Evolutionary conservation across 805 yeast species (phyloP).

Genomic region (Isabelozyma gotoi): DNA sequence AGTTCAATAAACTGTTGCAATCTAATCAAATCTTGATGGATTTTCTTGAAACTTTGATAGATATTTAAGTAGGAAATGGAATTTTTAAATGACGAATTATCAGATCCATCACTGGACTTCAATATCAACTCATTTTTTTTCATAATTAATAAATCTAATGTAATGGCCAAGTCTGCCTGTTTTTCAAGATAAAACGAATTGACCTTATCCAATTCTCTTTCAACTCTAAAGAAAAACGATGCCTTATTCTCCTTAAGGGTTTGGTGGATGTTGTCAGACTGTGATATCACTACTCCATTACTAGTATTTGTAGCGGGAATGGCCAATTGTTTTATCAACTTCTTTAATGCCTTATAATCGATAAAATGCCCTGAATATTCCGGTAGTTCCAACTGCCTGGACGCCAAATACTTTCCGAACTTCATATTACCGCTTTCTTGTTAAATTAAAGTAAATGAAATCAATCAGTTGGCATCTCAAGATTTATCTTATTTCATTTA

Average conservation of each 20-base stretch:
- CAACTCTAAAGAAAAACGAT: constrained; percentile 82
- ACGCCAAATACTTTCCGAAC: constrained; percentile 93
- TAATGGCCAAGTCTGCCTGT: constrained; percentile 80
- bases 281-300: constrained; percentile 10
- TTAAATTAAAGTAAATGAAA: no score
- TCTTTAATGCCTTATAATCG: constrained; percentile 90
- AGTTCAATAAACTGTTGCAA: constrained; percentile 92
- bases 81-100: constrained; percentile 46
- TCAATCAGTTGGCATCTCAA: no score
- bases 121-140: constrained; percentile 58
- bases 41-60: constrained; percentile 85
- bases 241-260: constrained; percentile 85
- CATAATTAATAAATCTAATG: constrained; percentile 71
- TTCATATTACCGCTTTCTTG: constrained; percentile 51
- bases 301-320: constrained; percentile 29
- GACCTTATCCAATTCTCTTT: constrained; percentile 93
- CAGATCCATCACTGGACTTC: constrained; percentile 12
- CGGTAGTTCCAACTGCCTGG: constrained; percentile 90
- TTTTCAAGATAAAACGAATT: constrained; percentile 89
- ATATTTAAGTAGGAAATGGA: constrained; percentile 79
- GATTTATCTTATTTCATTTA: no score
- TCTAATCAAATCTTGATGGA: constrained; percentile 83
- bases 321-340: constrained; percentile 81
- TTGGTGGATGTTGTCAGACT: constrained; percentile 36
- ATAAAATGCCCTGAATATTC: constrained; percentile 93